A percentile compares a stretch with the other conserved stretches of the same genome.
These are phyloP conservation scores for Mucor velutinosus DNA, from an alignment of 371 early-diverging fungal genomes.

Conservation along the genomic window DNA sequence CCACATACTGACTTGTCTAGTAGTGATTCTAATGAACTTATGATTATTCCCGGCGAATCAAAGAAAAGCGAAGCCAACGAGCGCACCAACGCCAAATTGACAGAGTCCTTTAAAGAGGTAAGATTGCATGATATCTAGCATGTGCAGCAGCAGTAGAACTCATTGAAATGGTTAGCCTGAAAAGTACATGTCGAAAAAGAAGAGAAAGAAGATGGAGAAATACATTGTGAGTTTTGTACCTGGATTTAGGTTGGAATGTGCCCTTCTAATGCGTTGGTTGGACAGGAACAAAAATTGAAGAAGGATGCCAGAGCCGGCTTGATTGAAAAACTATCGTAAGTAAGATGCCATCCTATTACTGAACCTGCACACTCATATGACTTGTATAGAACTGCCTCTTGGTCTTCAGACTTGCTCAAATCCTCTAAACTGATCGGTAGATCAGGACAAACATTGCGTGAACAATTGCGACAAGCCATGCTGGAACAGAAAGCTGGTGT, in stretches of 20 bases:
- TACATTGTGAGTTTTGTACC: conserved; percentile 64
- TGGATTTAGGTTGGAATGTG: neutral
- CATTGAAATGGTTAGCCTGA: conserved; percentile 15
- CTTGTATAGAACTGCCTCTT: conserved; percentile 50
- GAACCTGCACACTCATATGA: neutral
- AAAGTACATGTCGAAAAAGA: conserved; percentile 68
- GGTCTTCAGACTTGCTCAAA: conserved; percentile 74
- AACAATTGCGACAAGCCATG: conserved; percentile 73
- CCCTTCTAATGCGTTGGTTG: neutral
- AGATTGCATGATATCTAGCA: too few species aligned
- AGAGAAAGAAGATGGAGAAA: conserved; percentile 80
- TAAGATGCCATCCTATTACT: neutral
- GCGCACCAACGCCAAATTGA: conserved; percentile 4
- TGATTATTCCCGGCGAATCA: conserved; percentile 40
- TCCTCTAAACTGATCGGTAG: conserved; percentile 82
- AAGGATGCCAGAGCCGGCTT: conserved; percentile 88
- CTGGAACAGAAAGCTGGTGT: conserved; percentile 75
- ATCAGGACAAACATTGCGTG: conserved; percentile 67
- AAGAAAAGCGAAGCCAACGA: conserved; percentile 8
- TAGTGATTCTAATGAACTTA: conserved; percentile 38
- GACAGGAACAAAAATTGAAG: conserved; percentile 87
- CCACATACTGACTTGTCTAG: neutral
- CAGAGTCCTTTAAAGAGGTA: conserved; percentile 20
- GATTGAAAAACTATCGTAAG: conserved; percentile 77
- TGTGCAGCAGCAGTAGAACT: neutral